Evolutionary conservation across 768 basidiomycete species (phyloP).

Genomic region (Phylloporus sp.): DNA sequence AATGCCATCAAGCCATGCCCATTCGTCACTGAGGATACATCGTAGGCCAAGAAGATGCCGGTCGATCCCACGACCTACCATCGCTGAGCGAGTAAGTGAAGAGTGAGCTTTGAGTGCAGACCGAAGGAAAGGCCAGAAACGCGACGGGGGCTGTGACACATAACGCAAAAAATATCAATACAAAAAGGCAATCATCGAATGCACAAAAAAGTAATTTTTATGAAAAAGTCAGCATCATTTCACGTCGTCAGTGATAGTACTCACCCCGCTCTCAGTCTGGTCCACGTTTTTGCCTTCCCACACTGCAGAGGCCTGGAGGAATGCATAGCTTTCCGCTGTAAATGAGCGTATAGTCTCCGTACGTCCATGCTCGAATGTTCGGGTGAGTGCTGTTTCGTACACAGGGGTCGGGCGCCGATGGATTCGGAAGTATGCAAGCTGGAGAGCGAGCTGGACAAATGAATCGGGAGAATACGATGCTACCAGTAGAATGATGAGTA

Average conservation of each 20-base stretch:
- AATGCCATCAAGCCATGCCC: constrained; percentile 24
- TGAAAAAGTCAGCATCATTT: background rate
- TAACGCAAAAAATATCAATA: background rate
- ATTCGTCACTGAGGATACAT: constrained; percentile 48
- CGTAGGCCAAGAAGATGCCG: constrained; percentile 86
- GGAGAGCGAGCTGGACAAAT: constrained; percentile 87
- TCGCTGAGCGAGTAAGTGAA: constrained; percentile 69
- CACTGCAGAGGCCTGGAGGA: constrained; percentile 28
- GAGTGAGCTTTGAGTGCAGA: constrained; percentile 71
- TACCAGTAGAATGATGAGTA: constrained; percentile 18
- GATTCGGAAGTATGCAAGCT: constrained; percentile 85
- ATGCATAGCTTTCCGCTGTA: constrained; percentile 67
- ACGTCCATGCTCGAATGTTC: constrained; percentile 80
- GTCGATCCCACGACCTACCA: constrained; percentile 82
- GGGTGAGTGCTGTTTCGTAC: constrained; percentile 89
- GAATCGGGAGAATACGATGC: constrained; percentile 69
- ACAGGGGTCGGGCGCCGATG: constrained; percentile 79
- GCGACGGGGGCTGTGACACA: constrained; percentile 18
- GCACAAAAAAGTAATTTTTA: background rate
- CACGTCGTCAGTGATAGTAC: background rate
- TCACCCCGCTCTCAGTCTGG: constrained; percentile 9
- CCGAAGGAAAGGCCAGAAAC: constrained; percentile 48
- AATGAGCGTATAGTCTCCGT: constrained; percentile 86
- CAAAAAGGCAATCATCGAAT: background rate
- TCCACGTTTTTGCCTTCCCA: constrained; percentile 14